phyloP scores from a whole-genome alignment of 129 eudicot species.

The Scalesia atractyloides region DNA sequence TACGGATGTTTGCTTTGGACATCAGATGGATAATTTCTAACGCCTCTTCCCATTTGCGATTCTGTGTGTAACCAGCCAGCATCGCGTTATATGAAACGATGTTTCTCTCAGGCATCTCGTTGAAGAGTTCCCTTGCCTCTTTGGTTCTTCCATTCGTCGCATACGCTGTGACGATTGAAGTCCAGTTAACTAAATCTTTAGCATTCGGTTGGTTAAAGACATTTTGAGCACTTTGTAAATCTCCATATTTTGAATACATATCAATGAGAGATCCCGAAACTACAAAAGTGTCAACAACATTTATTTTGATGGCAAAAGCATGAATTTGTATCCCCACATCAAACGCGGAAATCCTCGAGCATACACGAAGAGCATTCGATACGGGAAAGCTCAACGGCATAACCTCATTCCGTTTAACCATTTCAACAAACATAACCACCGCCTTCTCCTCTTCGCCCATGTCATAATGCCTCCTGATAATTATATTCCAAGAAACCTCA shows the following conservation, averaged over 20 bases:
- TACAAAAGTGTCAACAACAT: constrained; percentile 48
- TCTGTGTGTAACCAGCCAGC: constrained; percentile 69
- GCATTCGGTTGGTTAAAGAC: constrained; percentile 50
- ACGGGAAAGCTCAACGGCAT: constrained; percentile 62
- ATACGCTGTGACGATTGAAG: constrained; percentile 73
- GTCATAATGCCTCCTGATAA: constrained; percentile 76
- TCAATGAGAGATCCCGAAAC: constrained; percentile 66
- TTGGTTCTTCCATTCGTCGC: constrained; percentile 45
- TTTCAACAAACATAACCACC: constrained; percentile 46
- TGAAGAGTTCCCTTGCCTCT: constrained; percentile 63
- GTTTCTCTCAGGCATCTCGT: constrained; percentile 71
- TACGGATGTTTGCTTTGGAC: constrained; percentile 25
- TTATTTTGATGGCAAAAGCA: constrained; percentile 53
- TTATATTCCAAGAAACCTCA: constrained; percentile 85
- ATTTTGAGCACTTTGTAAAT: constrained; percentile 49
- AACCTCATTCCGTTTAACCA: constrained; percentile 46
- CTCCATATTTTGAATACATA: constrained; percentile 60
- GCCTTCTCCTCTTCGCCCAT: constrained; percentile 54
- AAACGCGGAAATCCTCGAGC: constrained; percentile 50
- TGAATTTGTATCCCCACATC: constrained; percentile 65
- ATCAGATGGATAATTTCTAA: constrained; percentile 49
- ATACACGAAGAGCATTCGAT: constrained; percentile 68
- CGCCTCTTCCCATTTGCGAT: constrained; percentile 64
- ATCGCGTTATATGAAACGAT: constrained; percentile 83
- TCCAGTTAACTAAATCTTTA: constrained; percentile 52